phyloP scores from a whole-genome alignment of 73 alveolate species.

The Effrenium voratum region DNA sequence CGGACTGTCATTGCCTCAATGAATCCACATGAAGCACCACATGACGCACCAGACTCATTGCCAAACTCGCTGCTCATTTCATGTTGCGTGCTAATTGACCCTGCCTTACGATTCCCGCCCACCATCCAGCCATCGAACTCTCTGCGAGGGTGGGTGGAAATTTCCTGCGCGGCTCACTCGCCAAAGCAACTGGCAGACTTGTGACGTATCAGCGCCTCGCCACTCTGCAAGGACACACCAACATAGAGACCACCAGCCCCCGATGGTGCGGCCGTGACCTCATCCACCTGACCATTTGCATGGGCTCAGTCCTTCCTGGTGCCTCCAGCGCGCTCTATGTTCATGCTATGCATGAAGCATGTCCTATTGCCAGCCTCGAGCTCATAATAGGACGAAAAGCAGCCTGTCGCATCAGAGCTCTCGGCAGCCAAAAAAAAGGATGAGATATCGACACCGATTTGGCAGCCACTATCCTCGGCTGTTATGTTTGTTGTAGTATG shows the following conservation, averaged over 20 bases:
- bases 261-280: conserved; percentile 68
- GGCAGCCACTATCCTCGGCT: too few relatives aligned
- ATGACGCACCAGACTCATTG: too few relatives aligned
- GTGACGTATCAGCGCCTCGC: conserved; percentile 70
- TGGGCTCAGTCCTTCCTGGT: too few relatives aligned
- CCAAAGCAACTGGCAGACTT: too few relatives aligned
- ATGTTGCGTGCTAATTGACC: background rate
- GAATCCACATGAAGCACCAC: background rate
- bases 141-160: conserved; percentile 86
- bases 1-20: conserved; percentile 67
- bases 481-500: too few relatives aligned
- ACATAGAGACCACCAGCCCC: conserved; percentile 85
- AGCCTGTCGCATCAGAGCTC: background rate
- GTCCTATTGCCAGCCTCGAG: conserved; percentile 31
- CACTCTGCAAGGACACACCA: conserved; percentile 82
- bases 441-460: too few relatives aligned
- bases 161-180: too few relatives aligned
- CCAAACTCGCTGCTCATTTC: background rate
- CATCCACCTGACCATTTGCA: conserved; percentile 33
- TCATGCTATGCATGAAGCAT: background rate
- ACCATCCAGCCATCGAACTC: conserved; percentile 90
- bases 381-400: conserved; percentile 85
- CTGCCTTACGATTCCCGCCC: conserved; percentile 81
- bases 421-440: too few relatives aligned
- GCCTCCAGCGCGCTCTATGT: background rate